phyloP scores from a whole-genome alignment of 2,329 filamentous ascomycete genomes.

The Hypoxylon sp. region DNA sequence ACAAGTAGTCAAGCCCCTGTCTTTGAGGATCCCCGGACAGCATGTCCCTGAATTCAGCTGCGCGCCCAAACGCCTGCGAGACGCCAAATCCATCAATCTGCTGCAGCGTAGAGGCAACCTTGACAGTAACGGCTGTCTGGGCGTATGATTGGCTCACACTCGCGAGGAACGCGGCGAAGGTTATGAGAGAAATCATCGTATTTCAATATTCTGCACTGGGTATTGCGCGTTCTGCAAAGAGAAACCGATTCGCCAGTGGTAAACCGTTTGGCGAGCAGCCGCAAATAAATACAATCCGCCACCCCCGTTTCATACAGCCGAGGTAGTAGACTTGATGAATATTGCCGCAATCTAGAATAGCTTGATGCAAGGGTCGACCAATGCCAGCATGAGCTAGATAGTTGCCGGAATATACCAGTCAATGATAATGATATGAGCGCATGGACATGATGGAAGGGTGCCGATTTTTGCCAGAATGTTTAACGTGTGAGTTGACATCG shows the following conservation, averaged over 20 bases:
- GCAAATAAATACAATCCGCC: background rate
- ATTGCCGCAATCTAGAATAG: background rate
- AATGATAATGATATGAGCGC: slow-evolving; percentile 25
- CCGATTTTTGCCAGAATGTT: slow-evolving; percentile 6
- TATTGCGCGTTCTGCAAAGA: background rate
- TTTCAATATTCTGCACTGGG: background rate
- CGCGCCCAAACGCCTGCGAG: slow-evolving; percentile 61
- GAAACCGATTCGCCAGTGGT: background rate
- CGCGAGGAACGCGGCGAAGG: slow-evolving; percentile 25
- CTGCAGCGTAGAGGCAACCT: slow-evolving; percentile 48
- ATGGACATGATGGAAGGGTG: background rate
- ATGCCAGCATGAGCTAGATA: background rate
- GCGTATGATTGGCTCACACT: slow-evolving; percentile 32
- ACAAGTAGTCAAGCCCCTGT: slow-evolving; percentile 59
- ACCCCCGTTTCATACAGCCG: slow-evolving; percentile 18
- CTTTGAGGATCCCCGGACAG: slow-evolving; percentile 48
- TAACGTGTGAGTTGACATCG: background rate
- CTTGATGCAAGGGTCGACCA: slow-evolving; percentile 6
- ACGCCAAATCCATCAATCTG: slow-evolving; percentile 62
- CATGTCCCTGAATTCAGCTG: slow-evolving; percentile 55
- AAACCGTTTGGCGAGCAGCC: background rate
- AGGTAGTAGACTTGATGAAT: background rate
- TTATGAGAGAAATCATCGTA: slow-evolving; percentile 26
- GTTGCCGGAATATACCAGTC: slow-evolving; percentile 13
- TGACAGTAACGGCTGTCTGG: slow-evolving; percentile 47